These are phyloP conservation scores for Thelonectria olida DNA, from an alignment of 2,329 filamentous ascomycete species.

Conservation along the genomic window DNA sequence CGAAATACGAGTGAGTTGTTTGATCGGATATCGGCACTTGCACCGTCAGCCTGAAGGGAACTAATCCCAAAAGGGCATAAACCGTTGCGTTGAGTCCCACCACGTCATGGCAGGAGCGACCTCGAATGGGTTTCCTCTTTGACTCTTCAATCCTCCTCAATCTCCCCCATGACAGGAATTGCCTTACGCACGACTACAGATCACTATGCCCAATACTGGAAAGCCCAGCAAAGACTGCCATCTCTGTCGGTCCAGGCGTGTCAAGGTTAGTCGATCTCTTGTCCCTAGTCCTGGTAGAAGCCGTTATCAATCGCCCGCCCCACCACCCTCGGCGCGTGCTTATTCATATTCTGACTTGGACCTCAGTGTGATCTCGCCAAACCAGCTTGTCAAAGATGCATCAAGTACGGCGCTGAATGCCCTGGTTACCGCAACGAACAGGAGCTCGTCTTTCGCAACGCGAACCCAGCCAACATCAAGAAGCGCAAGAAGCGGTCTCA, in stretches of 20 bases:
- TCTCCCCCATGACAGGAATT: neutral
- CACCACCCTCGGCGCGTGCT: neutral
- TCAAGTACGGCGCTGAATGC: slow-evolving; percentile 51
- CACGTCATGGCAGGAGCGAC: slow-evolving; percentile 17
- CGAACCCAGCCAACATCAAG: slow-evolving; percentile 40
- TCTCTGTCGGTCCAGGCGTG: slow-evolving; percentile 50
- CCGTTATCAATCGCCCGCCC: neutral
- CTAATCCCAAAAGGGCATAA: slow-evolving; percentile 28
- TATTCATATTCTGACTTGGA: slow-evolving; percentile 17
- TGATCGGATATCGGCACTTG: slow-evolving; percentile 13
- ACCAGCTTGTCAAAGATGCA: slow-evolving; percentile 51
- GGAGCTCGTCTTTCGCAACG: slow-evolving; percentile 51
- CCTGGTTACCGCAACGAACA: slow-evolving; percentile 52
- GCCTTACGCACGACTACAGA: neutral
- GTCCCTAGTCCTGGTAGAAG: slow-evolving; percentile 3
- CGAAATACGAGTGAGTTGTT: no score
- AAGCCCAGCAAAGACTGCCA: slow-evolving; percentile 53
- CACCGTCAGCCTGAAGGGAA: slow-evolving; percentile 25
- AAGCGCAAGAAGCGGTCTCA: slow-evolving; percentile 43
- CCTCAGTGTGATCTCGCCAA: slow-evolving; percentile 51
- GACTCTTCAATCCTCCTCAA: slow-evolving; percentile 22
- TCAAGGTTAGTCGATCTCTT: slow-evolving; percentile 46
- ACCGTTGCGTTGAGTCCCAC: slow-evolving; percentile 1
- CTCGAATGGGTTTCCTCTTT: slow-evolving; percentile 42
- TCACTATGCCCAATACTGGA: slow-evolving; percentile 52